phyloP scores from a whole-genome alignment of 768 basidiomycete species.

The Tulasnella sp. region DNA sequence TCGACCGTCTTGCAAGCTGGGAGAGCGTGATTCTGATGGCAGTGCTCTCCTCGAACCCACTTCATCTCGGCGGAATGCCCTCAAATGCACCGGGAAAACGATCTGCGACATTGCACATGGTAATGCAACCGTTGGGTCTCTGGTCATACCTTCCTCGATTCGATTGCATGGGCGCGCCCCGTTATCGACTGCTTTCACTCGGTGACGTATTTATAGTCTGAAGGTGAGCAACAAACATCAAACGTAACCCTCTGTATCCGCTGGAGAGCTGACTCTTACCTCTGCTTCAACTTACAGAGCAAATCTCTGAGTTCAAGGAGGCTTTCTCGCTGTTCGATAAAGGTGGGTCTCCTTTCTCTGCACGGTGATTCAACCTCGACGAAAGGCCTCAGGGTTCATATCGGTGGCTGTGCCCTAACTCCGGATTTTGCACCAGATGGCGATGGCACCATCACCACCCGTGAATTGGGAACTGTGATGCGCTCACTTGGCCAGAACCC shows the following conservation, averaged over 20 bases:
- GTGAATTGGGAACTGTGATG: constrained; percentile 91
- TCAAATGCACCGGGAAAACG: constrained; percentile 15
- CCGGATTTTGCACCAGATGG: constrained; percentile 55
- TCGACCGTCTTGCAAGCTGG: not conserved
- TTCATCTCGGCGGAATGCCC: constrained; percentile 14
- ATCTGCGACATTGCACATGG: not conserved
- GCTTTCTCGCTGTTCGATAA: constrained; percentile 98
- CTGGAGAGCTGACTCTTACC: constrained; percentile 17
- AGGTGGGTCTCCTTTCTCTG: constrained; percentile 48
- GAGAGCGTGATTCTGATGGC: not conserved
- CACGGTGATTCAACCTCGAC: constrained; percentile 9
- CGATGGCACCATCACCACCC: constrained; percentile 89
- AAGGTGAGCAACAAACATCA: constrained; percentile 35
- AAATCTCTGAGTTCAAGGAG: constrained; percentile 98
- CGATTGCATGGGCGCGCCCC: not conserved
- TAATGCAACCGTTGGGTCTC: not conserved
- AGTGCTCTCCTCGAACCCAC: constrained; percentile 3
- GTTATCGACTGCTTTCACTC: constrained; percentile 12
- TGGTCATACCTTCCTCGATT: not conserved
- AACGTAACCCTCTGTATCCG: not conserved
- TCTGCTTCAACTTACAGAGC: constrained; percentile 51
- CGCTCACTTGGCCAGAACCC: constrained; percentile 90
- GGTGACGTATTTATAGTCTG: constrained; percentile 35
- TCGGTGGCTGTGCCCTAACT: constrained; percentile 10
- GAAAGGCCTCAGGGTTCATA: not conserved